These are phyloP conservation scores for Apiotrichum montevideense DNA, from an alignment of 1,284 basidiomycete species.

Conservation along the genomic window DNA sequence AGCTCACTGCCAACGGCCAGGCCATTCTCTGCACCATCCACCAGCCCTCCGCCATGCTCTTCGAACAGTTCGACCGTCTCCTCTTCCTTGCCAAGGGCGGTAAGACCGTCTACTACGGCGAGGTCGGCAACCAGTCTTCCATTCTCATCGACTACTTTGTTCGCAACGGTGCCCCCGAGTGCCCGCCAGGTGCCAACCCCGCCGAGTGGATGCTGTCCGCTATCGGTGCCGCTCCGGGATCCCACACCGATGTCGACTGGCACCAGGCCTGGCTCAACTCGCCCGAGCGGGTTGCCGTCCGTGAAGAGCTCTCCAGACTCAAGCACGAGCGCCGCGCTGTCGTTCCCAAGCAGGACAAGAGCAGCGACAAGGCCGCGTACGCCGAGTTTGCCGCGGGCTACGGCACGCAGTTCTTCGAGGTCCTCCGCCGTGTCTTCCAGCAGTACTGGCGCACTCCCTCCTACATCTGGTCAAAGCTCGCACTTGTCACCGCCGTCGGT, in stretches of 20 bases:
- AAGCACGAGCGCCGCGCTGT: constrained; percentile 37
- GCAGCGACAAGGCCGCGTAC: constrained; percentile 33
- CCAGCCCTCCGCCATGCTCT: constrained; percentile 45
- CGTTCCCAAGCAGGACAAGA: constrained; percentile 22
- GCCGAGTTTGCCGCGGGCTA: constrained; percentile 56
- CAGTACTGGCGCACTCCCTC: constrained; percentile 61
- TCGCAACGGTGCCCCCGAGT: constrained; percentile 15
- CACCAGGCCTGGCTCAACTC: constrained; percentile 59
- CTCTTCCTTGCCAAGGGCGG: constrained; percentile 46
- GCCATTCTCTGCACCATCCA: constrained; percentile 54
- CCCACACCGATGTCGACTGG: constrained; percentile 60
- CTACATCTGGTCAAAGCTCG: constrained; percentile 70
- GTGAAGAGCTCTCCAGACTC: constrained; percentile 48
- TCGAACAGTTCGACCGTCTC: constrained; percentile 40
- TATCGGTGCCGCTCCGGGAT: constrained; percentile 65
- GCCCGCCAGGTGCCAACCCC: constrained; percentile 27
- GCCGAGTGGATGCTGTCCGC: constrained; percentile 47
- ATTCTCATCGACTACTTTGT: constrained; percentile 40
- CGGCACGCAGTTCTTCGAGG: constrained; percentile 52
- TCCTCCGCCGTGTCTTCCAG: constrained; percentile 54
- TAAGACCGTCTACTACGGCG: constrained; percentile 29
- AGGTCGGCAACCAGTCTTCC: constrained; percentile 34
- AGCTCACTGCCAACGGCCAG: constrained; percentile 58
- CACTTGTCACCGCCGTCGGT: constrained; percentile 44
- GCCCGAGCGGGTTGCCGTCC: constrained; percentile 44